These are phyloP conservation scores for Trichoderma parareesei DNA, from an alignment of 495 filamentous ascomycete species.

Conservation along the genomic window DNA sequence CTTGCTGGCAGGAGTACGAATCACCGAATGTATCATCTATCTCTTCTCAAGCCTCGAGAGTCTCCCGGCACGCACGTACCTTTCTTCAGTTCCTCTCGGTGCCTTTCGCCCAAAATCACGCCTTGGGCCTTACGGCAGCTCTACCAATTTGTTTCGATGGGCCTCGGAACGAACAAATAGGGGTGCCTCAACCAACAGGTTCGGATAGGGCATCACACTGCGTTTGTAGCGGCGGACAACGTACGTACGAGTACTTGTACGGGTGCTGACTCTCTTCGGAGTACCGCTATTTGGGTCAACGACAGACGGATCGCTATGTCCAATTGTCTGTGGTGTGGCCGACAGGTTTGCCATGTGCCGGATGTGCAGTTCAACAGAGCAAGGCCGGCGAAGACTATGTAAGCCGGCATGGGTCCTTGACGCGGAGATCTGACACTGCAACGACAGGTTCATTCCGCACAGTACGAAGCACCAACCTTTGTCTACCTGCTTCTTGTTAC, in stretches of 20 bases:
- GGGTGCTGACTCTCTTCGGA: not conserved
- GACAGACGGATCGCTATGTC: not conserved
- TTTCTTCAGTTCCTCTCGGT: too few species aligned
- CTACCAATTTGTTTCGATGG: not conserved
- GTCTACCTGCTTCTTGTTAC: not conserved
- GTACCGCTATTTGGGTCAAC: not conserved
- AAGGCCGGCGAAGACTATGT: not conserved
- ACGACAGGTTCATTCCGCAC: not conserved
- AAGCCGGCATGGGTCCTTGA: not conserved
- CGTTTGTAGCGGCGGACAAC: not conserved
- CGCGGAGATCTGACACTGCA: not conserved
- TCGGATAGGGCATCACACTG: not conserved
- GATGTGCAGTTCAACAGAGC: not conserved
- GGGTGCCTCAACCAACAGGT: not conserved
- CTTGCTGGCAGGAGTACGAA: too few species aligned
- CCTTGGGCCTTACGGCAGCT: not conserved
- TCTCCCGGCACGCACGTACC: too few species aligned
- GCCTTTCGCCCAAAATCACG: not conserved
- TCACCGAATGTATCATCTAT: too few species aligned
- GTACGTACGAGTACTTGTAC: not conserved
- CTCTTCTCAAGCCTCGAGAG: too few species aligned
- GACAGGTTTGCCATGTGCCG: not conserved
- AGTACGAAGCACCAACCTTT: not conserved
- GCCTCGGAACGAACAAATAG: not conserved
- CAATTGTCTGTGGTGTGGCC: not conserved